Percentiles rank a stretch among this genome's conserved stretches.
These are phyloP conservation scores for Puccinia horiana DNA, from an alignment of 1,284 basidiomycete genomes.

Conservation along the genomic window DNA sequence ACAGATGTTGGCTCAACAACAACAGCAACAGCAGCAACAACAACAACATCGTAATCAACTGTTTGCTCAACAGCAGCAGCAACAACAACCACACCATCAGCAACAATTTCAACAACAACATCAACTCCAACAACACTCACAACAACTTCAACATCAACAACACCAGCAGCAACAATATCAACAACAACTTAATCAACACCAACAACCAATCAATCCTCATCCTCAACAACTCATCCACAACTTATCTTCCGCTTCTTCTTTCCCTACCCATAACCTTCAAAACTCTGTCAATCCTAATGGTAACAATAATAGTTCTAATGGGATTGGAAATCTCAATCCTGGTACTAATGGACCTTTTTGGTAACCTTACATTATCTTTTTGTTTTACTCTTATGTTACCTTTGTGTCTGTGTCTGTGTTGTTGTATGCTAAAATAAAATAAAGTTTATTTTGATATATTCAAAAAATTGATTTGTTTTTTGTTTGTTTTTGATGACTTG, in stretches of 20 bases:
- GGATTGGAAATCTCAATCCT: no score
- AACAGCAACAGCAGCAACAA: conserved; percentile 2
- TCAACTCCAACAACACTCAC: not conserved
- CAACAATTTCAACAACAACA: not conserved
- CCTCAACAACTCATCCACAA: conserved; percentile 24
- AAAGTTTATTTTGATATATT: no score
- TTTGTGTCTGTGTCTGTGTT: no score
- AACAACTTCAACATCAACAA: not conserved
- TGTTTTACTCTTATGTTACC: no score
- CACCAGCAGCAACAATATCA: not conserved
- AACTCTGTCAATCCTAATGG: not conserved
- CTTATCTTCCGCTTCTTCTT: not conserved
- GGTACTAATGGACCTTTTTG: no score
- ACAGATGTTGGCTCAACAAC: conserved; percentile 17
- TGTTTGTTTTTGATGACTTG: no score
- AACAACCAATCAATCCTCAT: conserved; percentile 14
- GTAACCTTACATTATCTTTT: no score
- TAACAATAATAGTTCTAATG: not conserved
- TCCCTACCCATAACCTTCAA: not conserved
- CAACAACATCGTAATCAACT: not conserved
- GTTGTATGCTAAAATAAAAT: no score
- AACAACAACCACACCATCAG: not conserved
- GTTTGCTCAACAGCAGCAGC: not conserved
- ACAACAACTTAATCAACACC: not conserved
- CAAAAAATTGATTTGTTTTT: no score